Evolutionary conservation across 129 eudicot genomes (phyloP).

Genomic region (Flaveria linearis): DNA sequence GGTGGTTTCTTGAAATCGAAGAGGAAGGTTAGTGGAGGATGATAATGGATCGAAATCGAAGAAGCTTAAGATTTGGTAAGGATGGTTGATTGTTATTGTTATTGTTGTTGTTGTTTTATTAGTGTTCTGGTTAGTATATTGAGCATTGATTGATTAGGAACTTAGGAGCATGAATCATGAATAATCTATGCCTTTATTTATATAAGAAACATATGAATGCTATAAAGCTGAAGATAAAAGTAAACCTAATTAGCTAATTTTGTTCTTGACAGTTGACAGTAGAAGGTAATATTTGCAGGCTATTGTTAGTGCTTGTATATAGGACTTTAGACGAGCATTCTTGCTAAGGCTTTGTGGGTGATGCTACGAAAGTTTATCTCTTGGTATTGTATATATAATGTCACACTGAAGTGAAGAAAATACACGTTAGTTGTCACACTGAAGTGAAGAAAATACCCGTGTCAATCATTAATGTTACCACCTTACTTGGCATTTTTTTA

Average conservation of each 20-base stretch:
- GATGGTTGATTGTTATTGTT: background rate
- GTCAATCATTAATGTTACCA: background rate
- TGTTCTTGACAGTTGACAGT: background rate
- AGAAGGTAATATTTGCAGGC: background rate
- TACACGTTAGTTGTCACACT: too few species aligned
- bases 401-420: background rate
- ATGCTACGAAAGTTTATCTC: background rate
- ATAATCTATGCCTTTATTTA: too few species aligned
- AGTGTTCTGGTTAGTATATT: background rate
- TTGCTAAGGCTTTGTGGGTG: background rate
- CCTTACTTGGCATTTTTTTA: too few species aligned
- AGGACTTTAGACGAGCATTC: background rate
- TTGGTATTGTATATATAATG: background rate
- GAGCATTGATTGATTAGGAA: background rate
- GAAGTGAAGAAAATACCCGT: background rate
- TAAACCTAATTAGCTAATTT: background rate
- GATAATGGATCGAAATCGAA: constrained; percentile 40
- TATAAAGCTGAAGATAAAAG: background rate
- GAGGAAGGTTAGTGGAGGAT: constrained; percentile 51
- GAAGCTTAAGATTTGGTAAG: constrained; percentile 80
- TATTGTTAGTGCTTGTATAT: constrained; percentile 5
- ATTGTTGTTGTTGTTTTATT: background rate
- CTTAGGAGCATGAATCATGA: background rate
- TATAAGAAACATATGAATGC: background rate
- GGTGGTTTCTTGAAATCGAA: constrained; percentile 47